phyloP scores from a whole-genome alignment of 1,284 basidiomycete species.

The Bondarzewia mesenterica region DNA sequence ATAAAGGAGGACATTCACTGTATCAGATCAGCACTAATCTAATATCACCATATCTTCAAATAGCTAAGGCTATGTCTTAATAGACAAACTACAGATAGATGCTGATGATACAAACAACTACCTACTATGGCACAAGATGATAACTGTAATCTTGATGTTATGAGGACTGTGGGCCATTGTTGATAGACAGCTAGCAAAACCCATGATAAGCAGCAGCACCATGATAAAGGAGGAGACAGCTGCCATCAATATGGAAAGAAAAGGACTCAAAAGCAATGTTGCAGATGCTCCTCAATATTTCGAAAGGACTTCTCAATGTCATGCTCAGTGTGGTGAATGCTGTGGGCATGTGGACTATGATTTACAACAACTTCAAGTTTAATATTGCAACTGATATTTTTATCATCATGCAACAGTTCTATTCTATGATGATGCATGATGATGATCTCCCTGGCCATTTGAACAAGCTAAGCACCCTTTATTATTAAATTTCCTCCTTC shows the following conservation, averaged over 20 bases:
- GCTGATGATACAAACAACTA: neutral
- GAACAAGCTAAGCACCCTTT: neutral
- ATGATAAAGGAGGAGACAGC: neutral
- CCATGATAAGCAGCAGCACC: too few relatives aligned
- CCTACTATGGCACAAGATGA: neutral
- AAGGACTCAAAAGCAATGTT: neutral
- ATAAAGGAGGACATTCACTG: neutral
- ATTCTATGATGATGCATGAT: neutral
- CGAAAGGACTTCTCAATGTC: neutral
- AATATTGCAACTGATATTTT: too few relatives aligned
- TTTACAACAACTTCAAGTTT: neutral
- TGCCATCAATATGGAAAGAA: neutral
- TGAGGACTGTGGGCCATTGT: neutral
- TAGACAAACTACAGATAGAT: neutral
- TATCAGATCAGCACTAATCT: neutral
- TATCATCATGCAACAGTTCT: neutral
- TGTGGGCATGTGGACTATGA: neutral
- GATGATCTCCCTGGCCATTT: neutral
- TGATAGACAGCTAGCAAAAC: too few relatives aligned
- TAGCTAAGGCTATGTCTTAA: neutral
- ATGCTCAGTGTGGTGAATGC: neutral
- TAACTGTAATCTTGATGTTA: neutral
- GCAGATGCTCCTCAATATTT: neutral
- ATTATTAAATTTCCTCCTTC: neutral
- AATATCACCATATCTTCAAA: neutral